phyloP scores from a whole-genome alignment of 2,329 filamentous ascomycete species.

The Aureobasidium sp. region DNA sequence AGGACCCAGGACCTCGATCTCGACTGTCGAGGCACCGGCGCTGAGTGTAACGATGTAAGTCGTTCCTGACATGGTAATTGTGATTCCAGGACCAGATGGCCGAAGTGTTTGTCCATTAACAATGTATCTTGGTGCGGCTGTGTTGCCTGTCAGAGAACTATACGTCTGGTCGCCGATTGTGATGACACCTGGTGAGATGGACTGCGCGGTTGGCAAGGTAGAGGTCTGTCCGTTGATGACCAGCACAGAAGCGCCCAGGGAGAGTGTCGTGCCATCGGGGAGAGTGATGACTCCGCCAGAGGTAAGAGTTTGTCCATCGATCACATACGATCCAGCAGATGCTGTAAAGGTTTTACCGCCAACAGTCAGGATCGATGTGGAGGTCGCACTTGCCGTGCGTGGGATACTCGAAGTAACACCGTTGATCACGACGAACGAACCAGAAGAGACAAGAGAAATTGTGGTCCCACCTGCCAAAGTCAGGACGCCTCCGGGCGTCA shows the following conservation, averaged over 20 bases:
- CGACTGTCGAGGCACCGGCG: conserved; percentile 29
- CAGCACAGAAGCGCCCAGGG: conserved; percentile 30
- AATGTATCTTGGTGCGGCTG: conserved; percentile 27
- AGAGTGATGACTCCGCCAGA: conserved; percentile 12
- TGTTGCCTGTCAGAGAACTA: conserved; percentile 22
- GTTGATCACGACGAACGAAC: conserved; percentile 33
- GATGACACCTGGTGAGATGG: conserved; percentile 24
- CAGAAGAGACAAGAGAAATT: conserved; percentile 26
- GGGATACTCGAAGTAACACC: conserved; percentile 18
- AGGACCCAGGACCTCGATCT: conserved; percentile 27
- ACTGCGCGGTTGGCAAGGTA: conserved; percentile 11
- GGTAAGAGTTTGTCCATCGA: conserved; percentile 13
- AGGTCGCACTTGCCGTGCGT: conserved; percentile 21
- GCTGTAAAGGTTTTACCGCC: conserved; percentile 20
- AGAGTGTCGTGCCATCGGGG: conserved; percentile 20
- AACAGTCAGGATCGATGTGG: conserved; percentile 24
- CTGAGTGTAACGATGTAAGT: conserved; percentile 27
- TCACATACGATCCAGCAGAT: conserved; percentile 10
- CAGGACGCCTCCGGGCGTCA: conserved; percentile 11
- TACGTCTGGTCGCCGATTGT: conserved; percentile 25
- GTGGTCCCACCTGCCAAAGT: conserved; percentile 12
- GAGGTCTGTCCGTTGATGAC: conserved; percentile 29
- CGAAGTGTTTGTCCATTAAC: conserved; percentile 32
- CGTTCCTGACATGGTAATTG: conserved; percentile 22
- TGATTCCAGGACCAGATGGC: conserved; percentile 26